Percentiles rank a stretch among this genome's conserved stretches.
Conservation (phyloP, 2,329 filamentous ascomycete genomes). For the Verticillium dahliae region DNA sequence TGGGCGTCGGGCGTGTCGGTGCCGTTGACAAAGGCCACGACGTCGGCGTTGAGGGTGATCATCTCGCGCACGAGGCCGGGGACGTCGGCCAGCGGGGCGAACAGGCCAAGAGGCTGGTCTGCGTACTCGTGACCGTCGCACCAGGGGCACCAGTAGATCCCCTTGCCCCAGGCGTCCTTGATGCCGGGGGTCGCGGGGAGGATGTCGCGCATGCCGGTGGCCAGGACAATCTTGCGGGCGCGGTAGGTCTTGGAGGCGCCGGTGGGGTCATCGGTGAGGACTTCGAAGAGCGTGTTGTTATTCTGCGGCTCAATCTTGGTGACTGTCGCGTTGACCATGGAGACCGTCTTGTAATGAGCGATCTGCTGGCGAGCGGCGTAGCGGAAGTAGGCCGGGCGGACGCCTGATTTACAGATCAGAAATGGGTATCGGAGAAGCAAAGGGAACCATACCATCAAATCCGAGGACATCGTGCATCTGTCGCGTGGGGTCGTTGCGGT, state of each 20-base stretch:
- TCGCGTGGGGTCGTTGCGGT: slow-evolving; percentile 49
- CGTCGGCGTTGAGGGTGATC: slow-evolving; percentile 45
- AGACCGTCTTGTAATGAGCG: slow-evolving; percentile 39
- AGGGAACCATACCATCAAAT: slow-evolving; percentile 41
- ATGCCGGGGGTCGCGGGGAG: slow-evolving; percentile 50
- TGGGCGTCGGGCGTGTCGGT: slow-evolving; percentile 41
- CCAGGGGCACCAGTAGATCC: slow-evolving; percentile 60
- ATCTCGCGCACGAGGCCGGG: slow-evolving; percentile 43
- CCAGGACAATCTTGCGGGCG: slow-evolving; percentile 49
- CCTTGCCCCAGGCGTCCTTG: slow-evolving; percentile 48
- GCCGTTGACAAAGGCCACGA: slow-evolving; percentile 54
- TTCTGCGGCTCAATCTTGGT: slow-evolving; percentile 41
- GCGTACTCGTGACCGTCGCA: slow-evolving; percentile 58
- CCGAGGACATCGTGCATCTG: slow-evolving; percentile 57
- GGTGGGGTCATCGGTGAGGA: background rate
- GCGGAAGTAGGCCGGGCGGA: slow-evolving; percentile 48
- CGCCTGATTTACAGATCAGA: slow-evolving; percentile 27
- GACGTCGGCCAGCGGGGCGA: slow-evolving; percentile 35
- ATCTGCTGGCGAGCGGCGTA: slow-evolving; percentile 46
- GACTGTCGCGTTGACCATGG: slow-evolving; percentile 38
- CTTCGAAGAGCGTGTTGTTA: slow-evolving; percentile 2
- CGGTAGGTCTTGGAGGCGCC: slow-evolving; percentile 23
- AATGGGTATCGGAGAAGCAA: background rate
- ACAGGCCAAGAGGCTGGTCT: slow-evolving; percentile 49
- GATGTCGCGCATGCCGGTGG: slow-evolving; percentile 49